Percentiles rank a stretch among this genome's conserved stretches.
These are phyloP conservation scores for Vitis cinerea DNA, from an alignment of 164 flowering plant species.

Conservation along the genomic window DNA sequence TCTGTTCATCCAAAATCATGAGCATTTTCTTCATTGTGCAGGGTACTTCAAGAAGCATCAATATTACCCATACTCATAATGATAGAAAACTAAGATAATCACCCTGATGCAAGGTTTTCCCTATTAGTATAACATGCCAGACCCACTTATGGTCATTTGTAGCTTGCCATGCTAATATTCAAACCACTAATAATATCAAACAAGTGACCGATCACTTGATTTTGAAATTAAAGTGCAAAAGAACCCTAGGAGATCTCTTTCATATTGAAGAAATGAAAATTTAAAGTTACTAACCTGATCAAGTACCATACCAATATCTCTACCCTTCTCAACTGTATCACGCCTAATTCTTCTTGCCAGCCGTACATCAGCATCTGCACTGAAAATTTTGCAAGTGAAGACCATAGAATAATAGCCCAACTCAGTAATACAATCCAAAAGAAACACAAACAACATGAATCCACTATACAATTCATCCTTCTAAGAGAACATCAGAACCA, in stretches of 20 bases:
- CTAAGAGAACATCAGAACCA: neutral
- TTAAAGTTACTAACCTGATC: slow-evolving; percentile 55
- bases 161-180: too few species aligned
- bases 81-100: too few species aligned
- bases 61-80: too few species aligned
- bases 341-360: slow-evolving; percentile 82
- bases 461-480: neutral
- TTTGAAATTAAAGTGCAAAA: neutral
- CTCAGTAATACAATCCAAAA: neutral
- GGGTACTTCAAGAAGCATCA: too few species aligned
- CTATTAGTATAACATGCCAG: too few species aligned
- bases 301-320: slow-evolving; percentile 63
- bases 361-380: slow-evolving; percentile 91
- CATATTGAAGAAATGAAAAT: neutral
- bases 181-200: too few species aligned
- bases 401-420: slow-evolving; percentile 16
- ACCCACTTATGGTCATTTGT: too few species aligned
- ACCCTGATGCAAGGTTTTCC: too few species aligned
- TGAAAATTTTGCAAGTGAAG: slow-evolving; percentile 42
- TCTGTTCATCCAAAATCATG: too few species aligned
- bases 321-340: slow-evolving; percentile 74
- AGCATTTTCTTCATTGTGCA: too few species aligned
- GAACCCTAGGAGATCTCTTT: neutral
- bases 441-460: neutral
- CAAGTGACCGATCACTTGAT: neutral